Conservation (phyloP, 768 basidiomycete species). For the Tylopilus intermedius region DNA sequence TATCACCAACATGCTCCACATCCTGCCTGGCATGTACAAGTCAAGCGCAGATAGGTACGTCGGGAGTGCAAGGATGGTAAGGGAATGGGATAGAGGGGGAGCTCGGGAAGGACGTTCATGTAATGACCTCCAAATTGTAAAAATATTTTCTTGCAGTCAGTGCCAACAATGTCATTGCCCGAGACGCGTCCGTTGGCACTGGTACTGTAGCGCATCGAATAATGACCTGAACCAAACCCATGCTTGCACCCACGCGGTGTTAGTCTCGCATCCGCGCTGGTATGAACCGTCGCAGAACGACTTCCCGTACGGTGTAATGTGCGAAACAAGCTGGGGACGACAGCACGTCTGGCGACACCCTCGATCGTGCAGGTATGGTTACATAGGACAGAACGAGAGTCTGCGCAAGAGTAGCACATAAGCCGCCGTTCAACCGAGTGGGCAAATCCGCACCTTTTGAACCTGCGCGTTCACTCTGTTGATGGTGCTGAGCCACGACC, state of each 20-base stretch:
- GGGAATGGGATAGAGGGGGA: neutral
- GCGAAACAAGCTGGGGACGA: slow-evolving; percentile 69
- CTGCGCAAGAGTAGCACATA: slow-evolving; percentile 36
- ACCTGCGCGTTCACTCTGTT: slow-evolving; percentile 96
- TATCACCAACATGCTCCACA: neutral
- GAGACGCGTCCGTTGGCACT: neutral
- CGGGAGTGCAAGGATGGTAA: neutral
- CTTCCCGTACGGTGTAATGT: slow-evolving; percentile 79
- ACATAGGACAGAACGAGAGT: slow-evolving; percentile 89
- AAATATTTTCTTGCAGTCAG: slow-evolving; percentile 1
- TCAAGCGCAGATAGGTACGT: slow-evolving; percentile 7
- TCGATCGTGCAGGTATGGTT: slow-evolving; percentile 77
- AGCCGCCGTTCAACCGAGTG: neutral
- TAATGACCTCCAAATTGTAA: slow-evolving; percentile 14
- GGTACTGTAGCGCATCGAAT: neutral
- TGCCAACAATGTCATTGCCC: neutral
- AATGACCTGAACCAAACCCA: neutral
- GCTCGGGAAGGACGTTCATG: slow-evolving; percentile 4
- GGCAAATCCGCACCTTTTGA: slow-evolving; percentile 73
- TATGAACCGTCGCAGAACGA: slow-evolving; percentile 78
- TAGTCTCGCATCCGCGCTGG: slow-evolving; percentile 91
- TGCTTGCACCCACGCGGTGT: neutral
- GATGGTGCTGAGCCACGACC: slow-evolving; percentile 96
- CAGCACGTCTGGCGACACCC: slow-evolving; percentile 47
- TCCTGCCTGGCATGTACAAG: neutral